Evolutionary conservation across 352 stramenopile genomes (phyloP), one percentile per base, ranked within the genome.

Genomic region (Paralagenidium karlingii): DNA sequence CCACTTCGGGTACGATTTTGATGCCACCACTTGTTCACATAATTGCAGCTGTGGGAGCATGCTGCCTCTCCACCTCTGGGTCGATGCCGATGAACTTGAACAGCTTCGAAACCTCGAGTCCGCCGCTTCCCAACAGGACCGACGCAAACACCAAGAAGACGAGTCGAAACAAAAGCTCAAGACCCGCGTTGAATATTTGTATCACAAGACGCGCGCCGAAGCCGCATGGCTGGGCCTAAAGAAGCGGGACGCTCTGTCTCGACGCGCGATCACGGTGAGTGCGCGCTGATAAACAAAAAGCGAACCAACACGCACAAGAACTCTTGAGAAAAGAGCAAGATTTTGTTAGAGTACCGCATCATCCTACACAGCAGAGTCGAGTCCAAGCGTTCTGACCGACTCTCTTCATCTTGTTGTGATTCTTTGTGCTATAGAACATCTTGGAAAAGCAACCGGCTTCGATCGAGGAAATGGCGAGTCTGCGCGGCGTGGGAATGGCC

Each of bases 11-110:
- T 63, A 65, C 22, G 15, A 43, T 6, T 80, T 83, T 15, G 47
- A 74, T 18, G 33, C 28, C 0, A 39, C 43, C 5, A 38, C 12
- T 8, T 84, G 70, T 34, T 49, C 43, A 18, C 51, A 43, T 18
- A 70, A 80, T 37, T 88, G 74, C 51, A 85, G 83, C 43, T 85
- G 74, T 30, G 63, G 55, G n/a, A 32, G 42, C 12, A 27, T 40
- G 20, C 38, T 61, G 9, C 47, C n/a, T n/a, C n/a, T n/a, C n/a
- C n/a, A n/a, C n/a, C n/a, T n/a, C n/a, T n/a, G 62, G 30, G 40
- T 43, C 6, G 30, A 26, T 3, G 13, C 32, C 7, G 36, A 36
- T 0, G 2, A 21, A 38, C 15, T 34, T 42, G 25, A 44, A 10
- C 8, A 9, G 16, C 1, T 24, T 8, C 3, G 4, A 20, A 7